A percentile compares a stretch with the other conserved stretches of the same genome.
Evolutionary conservation across 371 early-diverging fungal species (phyloP).

Genomic region (Chytridiales sp.): DNA sequence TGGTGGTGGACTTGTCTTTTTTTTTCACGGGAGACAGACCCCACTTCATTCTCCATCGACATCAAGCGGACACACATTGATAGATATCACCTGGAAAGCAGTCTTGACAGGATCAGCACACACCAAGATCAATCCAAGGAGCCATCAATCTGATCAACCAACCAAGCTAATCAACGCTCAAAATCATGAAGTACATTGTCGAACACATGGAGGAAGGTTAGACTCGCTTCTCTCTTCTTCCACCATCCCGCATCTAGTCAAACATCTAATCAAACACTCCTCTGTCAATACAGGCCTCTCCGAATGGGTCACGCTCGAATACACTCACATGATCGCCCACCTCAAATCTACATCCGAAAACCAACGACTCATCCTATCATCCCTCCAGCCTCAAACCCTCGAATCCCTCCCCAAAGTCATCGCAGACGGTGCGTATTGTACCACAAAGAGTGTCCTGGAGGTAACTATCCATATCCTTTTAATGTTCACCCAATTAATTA

Average conservation of each 20-base stretch:
- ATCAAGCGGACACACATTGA: too few species aligned
- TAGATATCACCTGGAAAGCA: too few species aligned
- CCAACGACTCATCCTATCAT: conserved; percentile 49
- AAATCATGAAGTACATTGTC: conserved; percentile 65
- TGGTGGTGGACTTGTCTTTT: too few species aligned
- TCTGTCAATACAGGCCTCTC: conserved; percentile 49
- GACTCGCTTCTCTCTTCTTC: not conserved
- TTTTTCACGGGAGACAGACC: too few species aligned
- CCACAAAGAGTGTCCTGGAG: conserved; percentile 60
- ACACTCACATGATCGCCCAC: conserved; percentile 62
- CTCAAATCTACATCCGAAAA: too few species aligned
- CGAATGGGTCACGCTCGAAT: conserved; percentile 74
- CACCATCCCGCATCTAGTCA: not conserved
- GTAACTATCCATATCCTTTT: conserved; percentile 17
- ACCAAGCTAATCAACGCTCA: too few species aligned
- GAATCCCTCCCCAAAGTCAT: conserved; percentile 51
- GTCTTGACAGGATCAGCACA: too few species aligned
- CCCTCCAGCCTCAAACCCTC: conserved; percentile 57
- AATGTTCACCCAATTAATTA: not conserved
- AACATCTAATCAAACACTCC: not conserved
- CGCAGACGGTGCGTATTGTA: conserved; percentile 56
- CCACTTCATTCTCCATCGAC: too few species aligned
- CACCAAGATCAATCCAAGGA: too few species aligned
- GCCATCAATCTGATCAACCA: too few species aligned
- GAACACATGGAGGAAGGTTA: conserved; percentile 73